Base-by-base conservation (phyloP, 148 eudicot genomes). In the Polygonum aviculare region DNA sequence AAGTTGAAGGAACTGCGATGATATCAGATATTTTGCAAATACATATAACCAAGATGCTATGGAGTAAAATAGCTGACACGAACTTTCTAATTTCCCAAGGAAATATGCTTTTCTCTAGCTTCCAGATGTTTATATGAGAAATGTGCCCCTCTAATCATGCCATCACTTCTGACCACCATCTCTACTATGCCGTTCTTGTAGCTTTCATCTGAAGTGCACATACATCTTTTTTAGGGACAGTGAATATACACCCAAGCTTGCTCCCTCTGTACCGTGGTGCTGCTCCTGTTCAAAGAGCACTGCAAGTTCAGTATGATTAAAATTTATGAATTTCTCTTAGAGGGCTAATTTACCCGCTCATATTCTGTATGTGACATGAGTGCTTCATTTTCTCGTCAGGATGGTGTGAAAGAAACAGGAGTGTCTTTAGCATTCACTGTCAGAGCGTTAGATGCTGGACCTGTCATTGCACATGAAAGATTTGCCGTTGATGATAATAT, bases 281-380 rank as follows among this genome's bases (percentile, higher is more conserved):
- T 74, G 96, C 99, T 81, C 99, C 99, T 80, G 97, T 95, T 85
- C 99, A 95, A 84, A 90, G 99, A 84, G 99, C 99, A 65, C 78
- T 95, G 86, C 91, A 92, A 97, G 99, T 95, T 83, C 55, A 75
- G 39, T 50, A 39, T 69, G 71, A 65, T 77, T 77, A 57, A 69
- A 48, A 35, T 63, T 31, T 63, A 5, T 35, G 14, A 65, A 65
- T 3, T 0, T 65, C n/a, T 67, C 21, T 22, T 3, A 62, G 16
- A 7, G 72, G 41, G 45, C 16, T 67, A 19, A 35, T 35, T 36
- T 67, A 38, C 19, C 9, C 15, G 0, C 21, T 38, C 41, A 67
- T 60, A 6, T 12, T 38, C 44, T 67, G n/a, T 38, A 14, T 12
- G 9, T 33, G 39, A 81, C 50, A 67, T 12, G 72, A 72, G 54